Base-by-base conservation (phyloP, 2,329 filamentous ascomycete genomes). In the Talaromyces islandicus region DNA sequence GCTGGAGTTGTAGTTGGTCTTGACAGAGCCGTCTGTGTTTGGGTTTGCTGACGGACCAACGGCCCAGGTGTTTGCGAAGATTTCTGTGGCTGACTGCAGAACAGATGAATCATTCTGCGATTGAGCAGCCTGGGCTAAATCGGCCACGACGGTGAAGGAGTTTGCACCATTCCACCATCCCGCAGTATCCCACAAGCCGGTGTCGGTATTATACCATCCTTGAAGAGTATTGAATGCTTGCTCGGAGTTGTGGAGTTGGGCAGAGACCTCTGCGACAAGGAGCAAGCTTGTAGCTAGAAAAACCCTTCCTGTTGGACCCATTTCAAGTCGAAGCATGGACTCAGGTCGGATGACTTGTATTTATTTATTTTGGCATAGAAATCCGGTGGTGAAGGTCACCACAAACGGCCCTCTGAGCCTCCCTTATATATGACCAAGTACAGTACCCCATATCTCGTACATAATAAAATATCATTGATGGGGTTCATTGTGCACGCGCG, bases 121-220 rank as follows among this genome's bases (percentile, higher is more conserved):
- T 27, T 27, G 48, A 7, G 48, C 48, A 29, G 56, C 59, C 46
- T 51, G 50, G n/a, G 59, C 59, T 19, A 60, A 54, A 19, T 60
- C 59, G 10, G 55, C 59, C 32, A 58, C 51, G 19, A 60, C 59
- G 24, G 59, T 60, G 38, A 60, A 54, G 2, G 59, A 24, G n/a
- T 60, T 60, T 51, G 59, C 59, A 17, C 48, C 59, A 51, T 60
- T 60, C 59, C 59, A 60, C 59, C 59, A 60, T 50, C 59, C 59
- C 7, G 54, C 59, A 17, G 55, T 57, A 43, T 60, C 43, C 59
- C 59, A 60, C 5, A 60, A 27, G 1, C 59, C 59, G 30, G 55
- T 57, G 7, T 17, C 17, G 10, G 30, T 14, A 55, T 60, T 50
- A 35, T 60, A 60, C 59, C 59, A 60, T 25, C 27, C 32, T 50